Evolutionary conservation across 2,329 filamentous ascomycete species (phyloP), one percentile per base, ranked within the genome.

Genomic region (Lachnellula occidentalis): DNA sequence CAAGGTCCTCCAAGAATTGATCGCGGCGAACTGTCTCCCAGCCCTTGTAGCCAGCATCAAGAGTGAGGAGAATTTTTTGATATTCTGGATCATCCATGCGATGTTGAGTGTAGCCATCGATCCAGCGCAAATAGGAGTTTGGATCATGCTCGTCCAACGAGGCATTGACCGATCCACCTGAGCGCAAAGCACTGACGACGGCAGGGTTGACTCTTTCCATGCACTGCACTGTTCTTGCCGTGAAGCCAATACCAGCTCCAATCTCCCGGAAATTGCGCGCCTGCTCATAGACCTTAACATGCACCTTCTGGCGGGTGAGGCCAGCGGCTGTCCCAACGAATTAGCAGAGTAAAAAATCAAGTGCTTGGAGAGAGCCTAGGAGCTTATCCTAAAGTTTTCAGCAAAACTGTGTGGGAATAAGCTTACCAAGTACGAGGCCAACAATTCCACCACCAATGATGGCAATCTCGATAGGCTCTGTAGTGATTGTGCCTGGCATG

Each of bases 391-490:
- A 12, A 31, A 31, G 4, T 3, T 11, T 31, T 31, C 8, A 31
- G 8, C 27, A 31, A 31, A 11, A 31, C 4, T 31, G 9, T 31
- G 12, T 31, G 9, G 27, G 27, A 31, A 31, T 31, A 11, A 31
- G 9, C 27, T 31, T 31, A 31, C 27, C 78, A 8, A 83, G 73
- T 9, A 70, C 70, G 19, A 83, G 71, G 22, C 81, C 81, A 31
- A 76, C 75, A 57, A 84, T 82, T 41, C 81, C 81, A 41, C 80
- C 80, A 55, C 81, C 81, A 11, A 83, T 69, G 47, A 85, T 79
- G 59, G 80, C 80, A 55, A 82, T 67, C 37, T 56, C 27, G 42
- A 57, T 45, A 22, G 41, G 41, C 19, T 43, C 19, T 12, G n/a
- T 22, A 6, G 41, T 43, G 12, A 19, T 43, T 19, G 7, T 19